These are phyloP conservation scores for Fusarium sp. DNA, from an alignment of 2,329 filamentous ascomycete genomes.

Conservation along the genomic window DNA sequence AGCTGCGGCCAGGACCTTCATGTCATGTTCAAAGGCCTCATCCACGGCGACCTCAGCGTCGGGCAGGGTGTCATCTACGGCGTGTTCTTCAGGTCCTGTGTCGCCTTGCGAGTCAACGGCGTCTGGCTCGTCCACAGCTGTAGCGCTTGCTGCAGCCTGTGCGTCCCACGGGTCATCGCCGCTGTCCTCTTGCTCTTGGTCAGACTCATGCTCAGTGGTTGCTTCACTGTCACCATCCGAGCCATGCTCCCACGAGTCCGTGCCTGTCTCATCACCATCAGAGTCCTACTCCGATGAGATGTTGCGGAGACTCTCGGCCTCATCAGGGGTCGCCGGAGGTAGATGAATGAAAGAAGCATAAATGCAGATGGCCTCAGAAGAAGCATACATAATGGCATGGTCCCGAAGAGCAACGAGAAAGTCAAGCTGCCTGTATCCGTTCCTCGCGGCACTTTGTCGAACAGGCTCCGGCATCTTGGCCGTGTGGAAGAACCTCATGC, in stretches of 20 bases:
- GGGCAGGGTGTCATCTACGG: too few species aligned
- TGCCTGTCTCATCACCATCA: not conserved
- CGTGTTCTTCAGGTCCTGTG: not conserved
- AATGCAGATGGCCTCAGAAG: rapidly evolving
- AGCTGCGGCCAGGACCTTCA: not conserved
- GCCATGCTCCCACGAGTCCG: not conserved
- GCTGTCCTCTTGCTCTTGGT: not conserved
- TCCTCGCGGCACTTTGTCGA: not conserved
- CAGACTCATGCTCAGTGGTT: not conserved
- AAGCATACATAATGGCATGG: not conserved
- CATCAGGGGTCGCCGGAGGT: not conserved
- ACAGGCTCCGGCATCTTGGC: not conserved
- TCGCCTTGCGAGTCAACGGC: not conserved
- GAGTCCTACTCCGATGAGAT: not conserved
- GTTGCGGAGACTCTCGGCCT: not conserved
- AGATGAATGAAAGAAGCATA: not conserved
- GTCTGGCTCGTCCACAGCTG: not conserved
- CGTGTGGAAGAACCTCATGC: not conserved
- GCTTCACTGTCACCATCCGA: not conserved
- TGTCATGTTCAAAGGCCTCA: not conserved
- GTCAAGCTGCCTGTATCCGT: not conserved
- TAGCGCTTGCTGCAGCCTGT: not conserved
- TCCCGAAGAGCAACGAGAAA: not conserved
- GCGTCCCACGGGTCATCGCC: not conserved
- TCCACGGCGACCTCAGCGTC: not conserved